Base-by-base conservation (phyloP, 257 asterid species). In the Buddleja alternifolia region DNA sequence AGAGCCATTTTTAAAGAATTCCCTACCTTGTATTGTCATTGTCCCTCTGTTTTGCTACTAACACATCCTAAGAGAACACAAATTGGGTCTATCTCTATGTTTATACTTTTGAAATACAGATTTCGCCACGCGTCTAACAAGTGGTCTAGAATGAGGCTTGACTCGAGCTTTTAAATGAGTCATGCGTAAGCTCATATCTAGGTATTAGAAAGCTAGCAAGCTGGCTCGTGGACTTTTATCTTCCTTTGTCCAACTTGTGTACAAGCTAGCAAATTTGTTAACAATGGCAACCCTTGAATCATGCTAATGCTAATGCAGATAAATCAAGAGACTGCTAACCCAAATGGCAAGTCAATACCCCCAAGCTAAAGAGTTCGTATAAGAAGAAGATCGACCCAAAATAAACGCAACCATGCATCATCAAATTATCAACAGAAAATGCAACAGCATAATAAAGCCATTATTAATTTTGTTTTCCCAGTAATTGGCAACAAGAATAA, bases 381-480 rank as follows among this genome's bases (percentile, higher is more conserved):
- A 55, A 53, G 15, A 20, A n/a, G 6, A 59, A n/a, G n/a, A n/a
- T n/a, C n/a, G n/a, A n/a, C n/a, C n/a, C 3, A n/a, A 60, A 41
- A 42, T 8, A 40, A 63, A 57, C 46, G 24, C 25, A 42, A 42
- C n/a, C 63, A 47, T 51, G 70, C 70, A 23, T 46, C 23, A 47
- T 53, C 56, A 37, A 40, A 61, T 17, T 10, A 63, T 34, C n/a
- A 25, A 36, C 37, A 6, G 15, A 42, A 39, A 54, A 60, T 59
- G 63, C 52, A 52, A 21, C 47, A 61, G 66, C 5, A 8, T 51
- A 70, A 16, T 48, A 55, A 67, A 53, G 50, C 50, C 57, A 10
- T 15, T 40, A 67, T 12, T n/a, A 17, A 4, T 10, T 5, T 10
- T 14, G 4, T 3, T 20, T 53, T 58, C 34, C 36, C 57, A 59